Percentiles rank a stretch among this genome's conserved stretches.
These are phyloP conservation scores for Phytophthora capsici DNA, from an alignment of 352 stramenopile species.

Conservation along the genomic window DNA sequence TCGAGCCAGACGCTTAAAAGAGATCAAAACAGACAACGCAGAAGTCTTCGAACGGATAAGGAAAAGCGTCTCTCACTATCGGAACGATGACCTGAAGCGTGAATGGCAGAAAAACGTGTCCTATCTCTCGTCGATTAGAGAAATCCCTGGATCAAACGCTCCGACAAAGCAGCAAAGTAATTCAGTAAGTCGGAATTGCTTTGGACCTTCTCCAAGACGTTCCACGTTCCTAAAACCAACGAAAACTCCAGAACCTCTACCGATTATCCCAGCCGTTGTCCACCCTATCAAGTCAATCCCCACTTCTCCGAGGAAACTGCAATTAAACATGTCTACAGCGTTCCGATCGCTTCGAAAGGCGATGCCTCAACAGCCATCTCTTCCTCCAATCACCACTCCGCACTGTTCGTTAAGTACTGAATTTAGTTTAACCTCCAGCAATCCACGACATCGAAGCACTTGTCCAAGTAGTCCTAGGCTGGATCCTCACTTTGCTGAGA, in stretches of 20 bases:
- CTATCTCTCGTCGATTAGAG: constrained; percentile 76
- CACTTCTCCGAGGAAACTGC: constrained; percentile 54
- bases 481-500: constrained; percentile 11
- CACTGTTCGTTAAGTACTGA: constrained; percentile 22
- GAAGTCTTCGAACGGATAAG: constrained; percentile 64
- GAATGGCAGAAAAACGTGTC: constrained; percentile 78
- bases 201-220: constrained; percentile 24
- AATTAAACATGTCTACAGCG: constrained; percentile 63
- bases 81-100: constrained; percentile 56
- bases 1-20: constrained; percentile 56
- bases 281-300: constrained; percentile 69
- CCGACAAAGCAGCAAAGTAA: constrained; percentile 6
- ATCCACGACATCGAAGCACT: constrained; percentile 13
- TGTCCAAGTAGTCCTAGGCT: constrained; percentile 5
- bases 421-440: constrained; percentile 4
- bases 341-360: constrained; percentile 76
- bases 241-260: constrained; percentile 23
- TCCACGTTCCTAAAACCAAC: constrained; percentile 20
- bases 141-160: constrained; percentile 47
- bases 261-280: constrained; percentile 35
- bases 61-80: constrained; percentile 68
- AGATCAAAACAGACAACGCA: constrained; percentile 72
- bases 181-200: constrained; percentile 17
- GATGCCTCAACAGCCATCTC: constrained; percentile 66
- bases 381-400: constrained; percentile 58